Base-by-base conservation (phyloP, 2,329 filamentous ascomycete genomes). In the Scytalidium sp. region DNA sequence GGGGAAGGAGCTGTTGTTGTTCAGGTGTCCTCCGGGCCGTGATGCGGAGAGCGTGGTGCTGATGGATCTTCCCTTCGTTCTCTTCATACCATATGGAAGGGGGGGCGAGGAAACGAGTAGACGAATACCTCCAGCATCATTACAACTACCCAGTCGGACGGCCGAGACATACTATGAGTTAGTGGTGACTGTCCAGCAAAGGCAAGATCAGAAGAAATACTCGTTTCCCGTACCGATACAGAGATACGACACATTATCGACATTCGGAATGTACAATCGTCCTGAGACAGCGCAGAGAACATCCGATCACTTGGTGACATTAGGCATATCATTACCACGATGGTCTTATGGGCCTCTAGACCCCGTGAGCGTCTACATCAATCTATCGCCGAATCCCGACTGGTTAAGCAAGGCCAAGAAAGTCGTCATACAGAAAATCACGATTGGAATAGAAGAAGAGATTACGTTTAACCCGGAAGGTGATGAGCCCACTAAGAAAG, bases 191-290 rank as follows among this genome's bases (percentile, higher is more conserved):
- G 87, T 99, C 19, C 93, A 97, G 65, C 93, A 97, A 70, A 90
- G 92, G 3, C 85, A 87, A 60, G 84, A 89, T 54, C 90, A 97
- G 71, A 90, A 89, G 70, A 95, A 95, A 70, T 94, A 95, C 70
- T 77, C 84, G 3, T 97, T 97, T 60, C 90, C 94, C 1, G 88
- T 97, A 36, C 93, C 93, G 1, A 83, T 99, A 60, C 84, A 90
- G 58, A 81, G 94, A 65, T 99, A 97, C 73, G 94, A 99, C 69
- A 99, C 93, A 1, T 76, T 99, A 44, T 97, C 92, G 40, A 97
- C 94, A 1, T 99, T 99, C 72, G 94, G 94, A 70, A 97, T 97
- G 94, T 99, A 97, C 75, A 97, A 97, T 71, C 87, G 91, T 48
- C 93, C 92, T 15, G 93, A 97, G 69, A 88, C 87, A 51, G 90